Percentiles rank a stretch among this genome's conserved stretches.
Evolutionary conservation across 257 asterid species (phyloP).

Genomic region (Solanum tarijense): DNA sequence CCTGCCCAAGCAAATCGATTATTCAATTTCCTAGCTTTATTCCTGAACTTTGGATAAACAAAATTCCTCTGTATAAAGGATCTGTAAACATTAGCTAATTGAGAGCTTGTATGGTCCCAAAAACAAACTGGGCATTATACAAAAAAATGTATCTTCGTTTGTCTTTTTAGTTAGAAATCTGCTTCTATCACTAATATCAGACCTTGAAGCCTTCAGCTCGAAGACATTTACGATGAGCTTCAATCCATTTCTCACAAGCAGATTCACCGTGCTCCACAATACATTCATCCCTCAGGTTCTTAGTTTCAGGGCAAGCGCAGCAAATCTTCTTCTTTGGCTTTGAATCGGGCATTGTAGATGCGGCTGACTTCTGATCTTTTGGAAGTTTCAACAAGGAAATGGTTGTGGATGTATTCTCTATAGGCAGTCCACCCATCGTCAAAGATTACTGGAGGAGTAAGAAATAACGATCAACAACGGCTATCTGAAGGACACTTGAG

Average conservation of each 20-base stretch:
- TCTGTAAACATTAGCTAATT: not conserved
- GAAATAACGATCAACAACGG: not conserved
- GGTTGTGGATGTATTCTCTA: slow-evolving; percentile 27
- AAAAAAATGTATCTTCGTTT: not conserved
- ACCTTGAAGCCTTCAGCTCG: slow-evolving; percentile 89
- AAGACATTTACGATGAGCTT: slow-evolving; percentile 77
- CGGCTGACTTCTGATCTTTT: slow-evolving; percentile 37
- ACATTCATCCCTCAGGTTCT: slow-evolving; percentile 78
- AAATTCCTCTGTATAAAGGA: not conserved
- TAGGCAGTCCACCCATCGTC: slow-evolving; percentile 45
- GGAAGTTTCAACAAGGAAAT: slow-evolving; percentile 25
- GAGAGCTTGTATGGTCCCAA: not conserved
- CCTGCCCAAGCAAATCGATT: not conserved
- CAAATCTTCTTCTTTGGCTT: slow-evolving; percentile 91
- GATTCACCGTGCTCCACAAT: slow-evolving; percentile 73
- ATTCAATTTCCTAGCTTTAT: not conserved
- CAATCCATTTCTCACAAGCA: slow-evolving; percentile 71
- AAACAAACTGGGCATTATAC: not conserved
- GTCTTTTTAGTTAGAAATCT: not conserved
- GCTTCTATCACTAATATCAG: slow-evolving; percentile 12
- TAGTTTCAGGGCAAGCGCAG: slow-evolving; percentile 95
- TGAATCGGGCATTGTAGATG: slow-evolving; percentile 30
- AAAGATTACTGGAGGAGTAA: not conserved
- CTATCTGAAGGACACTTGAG: not conserved
- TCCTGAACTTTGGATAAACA: not conserved